Evolutionary conservation across 768 basidiomycete species (phyloP), one percentile per base, ranked within the genome.

Genomic region (Leccinum olivaceopallidum): DNA sequence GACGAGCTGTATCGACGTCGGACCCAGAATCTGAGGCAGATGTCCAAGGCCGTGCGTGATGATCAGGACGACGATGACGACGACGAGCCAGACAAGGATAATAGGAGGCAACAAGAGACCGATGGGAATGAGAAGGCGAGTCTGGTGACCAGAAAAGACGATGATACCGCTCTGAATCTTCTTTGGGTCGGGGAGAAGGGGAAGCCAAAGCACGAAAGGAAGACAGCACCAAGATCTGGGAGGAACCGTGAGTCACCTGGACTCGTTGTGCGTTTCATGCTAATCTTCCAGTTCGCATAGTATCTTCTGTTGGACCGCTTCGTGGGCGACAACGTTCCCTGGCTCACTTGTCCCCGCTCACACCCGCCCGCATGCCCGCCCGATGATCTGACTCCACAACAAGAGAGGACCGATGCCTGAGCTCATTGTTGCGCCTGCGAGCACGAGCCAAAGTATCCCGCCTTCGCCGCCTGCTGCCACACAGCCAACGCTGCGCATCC

Each of bases 401-500:
- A 76, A 24, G 24, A 24, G 3, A 24, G 24, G 24, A 24, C 22
- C 24, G 24, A 24, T 24, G 2, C 24, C 24, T 1, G 75, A 82
- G 32, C 71, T 90, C 20, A 72, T 89, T 53, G 75, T 86, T 2
- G 67, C 79, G 0, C 66, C 70, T 2, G 71, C 80, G 18, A 74
- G 73, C 56, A 76, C 79, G 5, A 65, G 76, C 10, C 69, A 75
- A 14, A 72, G 75, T 1, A 67, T 78, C 4, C 68, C 82, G 1
- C 81, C 87, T 2, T 82, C 79, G 1, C 85, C n/a, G 4, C 73
- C 79, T 4, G 79, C 81, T 2, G 85, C 83, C n/a, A n/a, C n/a
- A 0, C 85, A 87, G 53, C 82, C 86, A 7, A 71, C 82, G 8
- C 78, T 90, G 65, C 85, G 85, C n/a, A 91, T 92, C 58, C 80